A percentile compares a stretch with the other conserved stretches of the same genome.
These are phyloP conservation scores for Antarctomyces pellizariae DNA, from an alignment of 495 filamentous ascomycete genomes.

Conservation along the genomic window DNA sequence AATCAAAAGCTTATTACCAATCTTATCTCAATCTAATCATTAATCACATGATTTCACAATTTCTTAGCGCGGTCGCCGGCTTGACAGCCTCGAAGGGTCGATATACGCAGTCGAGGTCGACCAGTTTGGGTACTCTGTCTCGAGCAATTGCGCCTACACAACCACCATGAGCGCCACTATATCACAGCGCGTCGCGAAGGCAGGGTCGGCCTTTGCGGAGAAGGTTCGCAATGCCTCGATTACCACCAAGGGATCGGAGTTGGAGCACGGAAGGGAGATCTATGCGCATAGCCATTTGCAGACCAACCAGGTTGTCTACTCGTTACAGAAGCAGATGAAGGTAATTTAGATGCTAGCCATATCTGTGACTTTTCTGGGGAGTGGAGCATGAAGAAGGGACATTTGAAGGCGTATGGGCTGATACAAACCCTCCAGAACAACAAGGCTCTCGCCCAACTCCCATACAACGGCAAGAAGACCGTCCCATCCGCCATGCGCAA, in stretches of 20 bases:
- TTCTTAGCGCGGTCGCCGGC: too few species aligned
- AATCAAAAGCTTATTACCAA: too few species aligned
- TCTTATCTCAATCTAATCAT: too few species aligned
- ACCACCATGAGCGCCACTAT: too few species aligned
- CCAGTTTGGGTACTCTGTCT: too few species aligned
- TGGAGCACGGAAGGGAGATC: constrained; percentile 39
- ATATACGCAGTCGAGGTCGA: too few species aligned
- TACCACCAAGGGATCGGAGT: constrained; percentile 1
- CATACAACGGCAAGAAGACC: constrained; percentile 82
- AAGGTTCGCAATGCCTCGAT: neutral
- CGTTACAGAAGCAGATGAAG: constrained; percentile 39
- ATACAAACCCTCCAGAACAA: constrained; percentile 26
- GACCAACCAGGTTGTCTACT: constrained; percentile 68
- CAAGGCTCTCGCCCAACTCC: constrained; percentile 45
- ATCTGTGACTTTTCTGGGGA: constrained; percentile 1
- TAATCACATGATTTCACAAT: too few species aligned
- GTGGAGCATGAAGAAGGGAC: neutral
- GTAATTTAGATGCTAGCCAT: too few species aligned
- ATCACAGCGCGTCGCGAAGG: neutral
- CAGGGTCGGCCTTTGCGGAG: constrained; percentile 1
- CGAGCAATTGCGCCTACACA: too few species aligned
- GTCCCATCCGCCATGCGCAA: constrained; percentile 55
- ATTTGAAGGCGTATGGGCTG: constrained; percentile 1
- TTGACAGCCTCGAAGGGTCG: too few species aligned
- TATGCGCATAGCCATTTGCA: constrained; percentile 64